Percentiles rank a stretch among this genome's conserved stretches.
Evolutionary conservation across 2,329 filamentous ascomycete species (phyloP).

Genomic region (Colletotrichum abscissum): DNA sequence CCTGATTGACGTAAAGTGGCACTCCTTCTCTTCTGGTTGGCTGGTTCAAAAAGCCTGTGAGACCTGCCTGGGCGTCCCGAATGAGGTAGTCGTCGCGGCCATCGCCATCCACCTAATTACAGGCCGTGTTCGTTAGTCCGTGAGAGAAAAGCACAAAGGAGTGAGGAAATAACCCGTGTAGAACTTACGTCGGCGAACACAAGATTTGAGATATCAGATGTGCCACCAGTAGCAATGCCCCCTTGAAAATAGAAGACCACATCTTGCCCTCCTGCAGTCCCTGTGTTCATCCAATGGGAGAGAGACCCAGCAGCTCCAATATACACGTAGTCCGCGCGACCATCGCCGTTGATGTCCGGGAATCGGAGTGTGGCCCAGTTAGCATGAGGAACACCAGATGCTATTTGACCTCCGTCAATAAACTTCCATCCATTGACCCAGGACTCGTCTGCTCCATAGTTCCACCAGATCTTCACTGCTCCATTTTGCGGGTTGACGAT

Average conservation of each 20-base stretch:
- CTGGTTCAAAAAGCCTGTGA: conserved; percentile 36
- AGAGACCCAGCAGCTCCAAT: conserved; percentile 39
- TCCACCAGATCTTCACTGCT: conserved; percentile 37
- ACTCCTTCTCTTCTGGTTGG: conserved; percentile 32
- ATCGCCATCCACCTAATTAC: conserved; percentile 5
- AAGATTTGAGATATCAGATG: conserved; percentile 32
- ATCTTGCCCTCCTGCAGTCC: conserved; percentile 31
- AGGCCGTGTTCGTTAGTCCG: conserved; percentile 33
- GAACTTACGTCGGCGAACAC: conserved; percentile 34
- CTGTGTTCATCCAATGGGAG: conserved; percentile 38
- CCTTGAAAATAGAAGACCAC: conserved; percentile 24
- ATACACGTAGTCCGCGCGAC: conserved; percentile 41
- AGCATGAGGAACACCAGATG: conserved; percentile 39
- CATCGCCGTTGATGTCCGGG: conserved; percentile 42
- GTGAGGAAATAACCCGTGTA: background rate
- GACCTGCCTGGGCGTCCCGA: conserved; percentile 34
- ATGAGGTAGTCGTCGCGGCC: conserved; percentile 33
- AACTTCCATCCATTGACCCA: conserved; percentile 40
- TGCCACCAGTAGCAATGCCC: conserved; percentile 35
- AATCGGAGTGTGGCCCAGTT: conserved; percentile 39
- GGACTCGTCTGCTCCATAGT: conserved; percentile 34
- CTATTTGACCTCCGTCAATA: conserved; percentile 39
- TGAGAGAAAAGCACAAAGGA: too few species aligned
- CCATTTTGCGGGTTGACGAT: conserved; percentile 32
- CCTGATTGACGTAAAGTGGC: conserved; percentile 35